Evolutionary conservation across 192 early-diverging fungal genomes (phyloP).

Genomic region (Thoreauomyces humboldtii): DNA sequence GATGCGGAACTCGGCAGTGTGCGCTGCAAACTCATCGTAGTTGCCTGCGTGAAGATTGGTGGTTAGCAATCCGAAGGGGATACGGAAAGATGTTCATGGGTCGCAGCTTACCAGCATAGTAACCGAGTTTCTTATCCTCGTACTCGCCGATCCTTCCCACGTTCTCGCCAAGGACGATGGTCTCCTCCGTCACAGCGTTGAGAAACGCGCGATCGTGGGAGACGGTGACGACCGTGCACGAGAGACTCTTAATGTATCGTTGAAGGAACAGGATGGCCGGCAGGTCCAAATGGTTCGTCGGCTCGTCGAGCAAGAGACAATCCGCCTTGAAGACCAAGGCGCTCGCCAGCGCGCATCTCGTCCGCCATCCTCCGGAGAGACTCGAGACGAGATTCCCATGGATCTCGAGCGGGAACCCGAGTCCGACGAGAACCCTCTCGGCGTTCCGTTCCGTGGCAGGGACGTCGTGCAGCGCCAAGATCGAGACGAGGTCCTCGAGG

Average conservation of each 20-base stretch:
- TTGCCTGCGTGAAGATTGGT: slow-evolving; percentile 80
- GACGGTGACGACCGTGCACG: slow-evolving; percentile 77
- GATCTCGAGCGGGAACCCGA: slow-evolving; percentile 69
- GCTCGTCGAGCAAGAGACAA: slow-evolving; percentile 89
- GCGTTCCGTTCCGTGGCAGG: slow-evolving; percentile 58
- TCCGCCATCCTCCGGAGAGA: slow-evolving; percentile 87
- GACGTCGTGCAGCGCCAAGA: slow-evolving; percentile 13
- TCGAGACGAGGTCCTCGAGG: slow-evolving; percentile 11
- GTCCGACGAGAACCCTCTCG: slow-evolving; percentile 65
- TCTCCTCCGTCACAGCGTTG: slow-evolving; percentile 70
- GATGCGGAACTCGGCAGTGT: slow-evolving; percentile 70
- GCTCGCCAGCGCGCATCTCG: slow-evolving; percentile 80
- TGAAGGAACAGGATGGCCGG: slow-evolving; percentile 92
- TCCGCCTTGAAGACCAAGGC: slow-evolving; percentile 81
- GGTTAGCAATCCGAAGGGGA: no score
- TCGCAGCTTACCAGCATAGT: slow-evolving; percentile 16
- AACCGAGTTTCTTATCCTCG: neutral
- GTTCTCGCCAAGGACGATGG: slow-evolving; percentile 32
- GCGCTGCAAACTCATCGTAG: slow-evolving; percentile 80
- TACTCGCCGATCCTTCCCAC: no score
- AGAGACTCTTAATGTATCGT: slow-evolving; percentile 62
- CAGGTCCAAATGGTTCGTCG: slow-evolving; percentile 83
- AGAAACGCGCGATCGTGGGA: slow-evolving; percentile 87
- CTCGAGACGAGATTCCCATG: slow-evolving; percentile 46
- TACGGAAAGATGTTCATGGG: slow-evolving; percentile 71